Percentiles rank a stretch among this genome's conserved stretches.
Evolutionary conservation across 441 rosid genomes (phyloP).

Genomic region (Adansonia grandidieri): DNA sequence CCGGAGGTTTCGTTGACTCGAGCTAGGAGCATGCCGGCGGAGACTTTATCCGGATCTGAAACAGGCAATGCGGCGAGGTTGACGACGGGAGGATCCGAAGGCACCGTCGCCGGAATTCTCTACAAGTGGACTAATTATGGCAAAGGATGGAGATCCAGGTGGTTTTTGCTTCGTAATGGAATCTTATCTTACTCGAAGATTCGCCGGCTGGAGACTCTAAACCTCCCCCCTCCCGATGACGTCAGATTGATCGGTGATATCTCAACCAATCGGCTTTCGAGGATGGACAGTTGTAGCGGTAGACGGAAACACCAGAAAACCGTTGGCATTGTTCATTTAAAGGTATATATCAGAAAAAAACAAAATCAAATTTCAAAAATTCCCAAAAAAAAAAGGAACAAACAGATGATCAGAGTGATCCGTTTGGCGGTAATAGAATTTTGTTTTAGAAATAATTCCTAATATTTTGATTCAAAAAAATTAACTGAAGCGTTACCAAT

Average conservation of each 20-base stretch:
- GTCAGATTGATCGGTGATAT: constrained; percentile 79
- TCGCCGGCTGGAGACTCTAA: constrained; percentile 68
- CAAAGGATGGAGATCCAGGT: constrained; percentile 98
- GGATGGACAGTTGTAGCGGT: constrained; percentile 59
- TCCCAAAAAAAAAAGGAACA: background rate
- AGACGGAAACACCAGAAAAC: constrained; percentile 68
- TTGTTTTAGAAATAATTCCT: constrained; percentile 27
- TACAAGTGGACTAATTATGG: constrained; percentile 98
- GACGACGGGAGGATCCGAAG: constrained; percentile 48
- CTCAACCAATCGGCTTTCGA: constrained; percentile 58
- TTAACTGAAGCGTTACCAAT: constrained; percentile 23
- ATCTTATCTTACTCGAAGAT: constrained; percentile 84
- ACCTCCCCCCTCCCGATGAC: constrained; percentile 54
- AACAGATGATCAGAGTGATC: constrained; percentile 15
- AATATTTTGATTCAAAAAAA: constrained; percentile 35
- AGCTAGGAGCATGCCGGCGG: constrained; percentile 66
- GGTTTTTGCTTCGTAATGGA: constrained; percentile 84
- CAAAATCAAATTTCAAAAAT: constrained; percentile 3
- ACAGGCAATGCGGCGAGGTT: constrained; percentile 37
- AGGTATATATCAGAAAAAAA: constrained; percentile 50
- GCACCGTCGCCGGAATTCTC: constrained; percentile 80
- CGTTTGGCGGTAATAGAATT: constrained; percentile 34
- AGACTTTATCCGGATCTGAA: constrained; percentile 50
- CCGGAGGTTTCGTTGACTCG: constrained; percentile 61
- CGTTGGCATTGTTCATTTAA: constrained; percentile 85